A percentile compares a stretch with the other conserved stretches of the same genome.
Conservation (phyloP, 108 stramenopile genomes). For the Cyclostephanos tholiformis region DNA sequence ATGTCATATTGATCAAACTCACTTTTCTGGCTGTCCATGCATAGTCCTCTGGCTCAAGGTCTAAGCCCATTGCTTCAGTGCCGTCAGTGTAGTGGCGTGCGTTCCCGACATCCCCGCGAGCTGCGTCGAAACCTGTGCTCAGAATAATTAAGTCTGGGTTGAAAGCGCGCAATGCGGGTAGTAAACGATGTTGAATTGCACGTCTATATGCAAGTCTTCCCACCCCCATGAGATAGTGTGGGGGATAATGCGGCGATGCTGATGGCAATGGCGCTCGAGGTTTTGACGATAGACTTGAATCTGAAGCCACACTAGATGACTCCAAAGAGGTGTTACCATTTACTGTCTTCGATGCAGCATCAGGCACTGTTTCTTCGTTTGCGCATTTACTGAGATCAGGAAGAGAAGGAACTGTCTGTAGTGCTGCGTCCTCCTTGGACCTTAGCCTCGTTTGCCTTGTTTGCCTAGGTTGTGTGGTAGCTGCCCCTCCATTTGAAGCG, state of each 20-base stretch:
- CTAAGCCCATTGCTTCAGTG: constrained; percentile 74
- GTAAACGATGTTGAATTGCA: constrained; percentile 76
- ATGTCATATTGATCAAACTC: constrained; percentile 5
- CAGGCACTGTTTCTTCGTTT: constrained; percentile 13
- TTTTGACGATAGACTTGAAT: constrained; percentile 32
- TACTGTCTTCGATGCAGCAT: constrained; percentile 4
- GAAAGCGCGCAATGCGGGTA: constrained; percentile 91
- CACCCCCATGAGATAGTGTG: constrained; percentile 49
- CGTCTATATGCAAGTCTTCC: constrained; percentile 75
- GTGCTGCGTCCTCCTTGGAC: constrained; percentile 30
- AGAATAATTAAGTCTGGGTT: constrained; percentile 96
- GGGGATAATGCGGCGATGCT: constrained; percentile 42
- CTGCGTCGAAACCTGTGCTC: constrained; percentile 97
- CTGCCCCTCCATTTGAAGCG: constrained; percentile 28
- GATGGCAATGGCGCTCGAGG: constrained; percentile 26
- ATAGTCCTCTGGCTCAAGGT: constrained; percentile 88
- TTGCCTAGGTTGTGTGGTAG: constrained; percentile 45
- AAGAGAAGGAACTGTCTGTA: constrained; percentile 13
- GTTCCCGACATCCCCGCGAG: constrained; percentile 88
- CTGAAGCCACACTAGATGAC: constrained; percentile 24
- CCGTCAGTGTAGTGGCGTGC: constrained; percentile 74
- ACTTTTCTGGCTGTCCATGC: constrained; percentile 77
- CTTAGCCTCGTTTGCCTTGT: constrained; percentile 65
- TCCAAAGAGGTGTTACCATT: constrained; percentile 20
- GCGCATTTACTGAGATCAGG: constrained; percentile 20